Conservation (phyloP, 257 asterid genomes). For the Galeopsis tetrahit region DNA sequence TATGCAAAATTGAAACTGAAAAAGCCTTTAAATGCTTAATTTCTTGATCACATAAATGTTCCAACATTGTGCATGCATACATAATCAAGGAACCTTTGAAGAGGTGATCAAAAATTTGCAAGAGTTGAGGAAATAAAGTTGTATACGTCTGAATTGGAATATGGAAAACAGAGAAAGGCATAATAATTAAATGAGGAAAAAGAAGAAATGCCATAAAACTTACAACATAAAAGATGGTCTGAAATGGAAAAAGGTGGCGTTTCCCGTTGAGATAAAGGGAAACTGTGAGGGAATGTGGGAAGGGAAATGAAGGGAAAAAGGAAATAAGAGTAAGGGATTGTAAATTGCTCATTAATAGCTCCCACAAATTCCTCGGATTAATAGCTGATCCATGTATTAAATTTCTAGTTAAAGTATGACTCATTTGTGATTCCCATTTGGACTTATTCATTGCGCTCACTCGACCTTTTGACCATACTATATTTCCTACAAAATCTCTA, state of each 20-base stretch:
- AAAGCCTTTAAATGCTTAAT: conserved; percentile 18
- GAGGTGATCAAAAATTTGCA: neutral
- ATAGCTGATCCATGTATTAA: conserved; percentile 42
- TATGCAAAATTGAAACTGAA: conserved; percentile 18
- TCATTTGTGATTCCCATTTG: conserved; percentile 14
- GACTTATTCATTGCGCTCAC: conserved; percentile 18
- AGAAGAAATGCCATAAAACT: neutral
- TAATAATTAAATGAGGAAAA: neutral
- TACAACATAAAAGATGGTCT: conserved; percentile 34
- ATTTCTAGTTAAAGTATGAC: neutral
- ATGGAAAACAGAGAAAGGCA: neutral
- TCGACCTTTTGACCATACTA: too few relatives aligned
- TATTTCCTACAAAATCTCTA: too few relatives aligned
- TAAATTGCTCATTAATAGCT: conserved; percentile 30
- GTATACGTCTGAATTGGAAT: neutral
- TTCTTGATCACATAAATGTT: conserved; percentile 6
- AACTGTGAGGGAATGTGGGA: conserved; percentile 32
- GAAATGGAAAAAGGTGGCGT: conserved; percentile 32
- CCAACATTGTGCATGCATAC: conserved; percentile 26
- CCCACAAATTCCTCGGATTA: conserved; percentile 52
- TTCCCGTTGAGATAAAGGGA: conserved; percentile 25
- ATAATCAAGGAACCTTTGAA: neutral
- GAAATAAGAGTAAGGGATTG: conserved; percentile 8
- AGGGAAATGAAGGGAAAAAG: conserved; percentile 29
- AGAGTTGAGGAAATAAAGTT: neutral